Conservation (phyloP, 2,329 filamentous ascomycete genomes). For the Hypoxylon sp. region DNA sequence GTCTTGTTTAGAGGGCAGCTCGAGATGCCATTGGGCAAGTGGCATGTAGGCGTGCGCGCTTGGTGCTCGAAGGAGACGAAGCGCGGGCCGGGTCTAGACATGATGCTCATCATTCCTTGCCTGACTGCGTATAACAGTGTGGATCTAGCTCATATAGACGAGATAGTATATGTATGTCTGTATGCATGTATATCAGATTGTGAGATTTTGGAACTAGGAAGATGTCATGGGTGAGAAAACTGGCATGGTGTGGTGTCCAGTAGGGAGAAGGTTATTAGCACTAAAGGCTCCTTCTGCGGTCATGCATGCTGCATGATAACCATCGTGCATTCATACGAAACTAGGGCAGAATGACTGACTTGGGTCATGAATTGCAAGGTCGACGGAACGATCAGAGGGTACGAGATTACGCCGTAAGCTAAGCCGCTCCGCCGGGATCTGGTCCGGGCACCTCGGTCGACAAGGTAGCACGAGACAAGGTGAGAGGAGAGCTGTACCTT, state of each 20-base stretch:
- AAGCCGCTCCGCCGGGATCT: conserved; percentile 30
- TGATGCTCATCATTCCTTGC: conserved; percentile 7
- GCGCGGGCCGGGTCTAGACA: conserved; percentile 20
- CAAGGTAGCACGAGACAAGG: conserved; percentile 22
- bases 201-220: neutral
- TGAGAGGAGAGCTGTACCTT: conserved; percentile 14
- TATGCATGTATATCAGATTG: conserved; percentile 4
- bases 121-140: conserved; percentile 8
- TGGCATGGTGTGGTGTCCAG: conserved; percentile 2
- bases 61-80: conserved; percentile 19
- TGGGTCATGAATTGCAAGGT: conserved; percentile 13
- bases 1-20: neutral
- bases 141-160: conserved; percentile 4
- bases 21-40: conserved; percentile 23
- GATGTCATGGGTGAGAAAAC: conserved; percentile 4
- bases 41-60: conserved; percentile 6
- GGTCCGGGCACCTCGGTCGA: conserved; percentile 25
- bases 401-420: conserved; percentile 35
- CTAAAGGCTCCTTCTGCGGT: conserved; percentile 20
- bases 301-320: conserved; percentile 34
- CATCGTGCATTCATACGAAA: conserved; percentile 34
- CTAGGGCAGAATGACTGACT: conserved; percentile 24
- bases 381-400: conserved; percentile 20
- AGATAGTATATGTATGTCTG: neutral
- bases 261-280: conserved; percentile 7